Evolutionary conservation across 106 monocot species (phyloP).

Genomic region (Acanthochlamys bracteata): DNA sequence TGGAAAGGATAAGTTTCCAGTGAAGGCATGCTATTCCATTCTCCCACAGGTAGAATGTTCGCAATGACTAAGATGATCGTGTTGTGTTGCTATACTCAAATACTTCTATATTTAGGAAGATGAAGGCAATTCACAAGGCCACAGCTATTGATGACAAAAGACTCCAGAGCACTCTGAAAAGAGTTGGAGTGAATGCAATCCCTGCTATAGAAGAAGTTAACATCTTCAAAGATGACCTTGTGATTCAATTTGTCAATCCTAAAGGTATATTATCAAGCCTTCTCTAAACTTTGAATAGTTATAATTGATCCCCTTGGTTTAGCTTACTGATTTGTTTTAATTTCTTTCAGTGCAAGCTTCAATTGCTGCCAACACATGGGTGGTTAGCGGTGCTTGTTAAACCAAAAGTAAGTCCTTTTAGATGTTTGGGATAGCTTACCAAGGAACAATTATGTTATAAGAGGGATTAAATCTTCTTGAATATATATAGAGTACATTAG

Average conservation of each 20-base stretch:
- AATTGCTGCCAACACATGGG: slow-evolving; percentile 13
- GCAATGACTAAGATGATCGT: background rate
- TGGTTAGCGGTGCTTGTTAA: slow-evolving; percentile 12
- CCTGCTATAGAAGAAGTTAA: slow-evolving; percentile 17
- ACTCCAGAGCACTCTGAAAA: slow-evolving; percentile 14
- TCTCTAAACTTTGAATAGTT: background rate
- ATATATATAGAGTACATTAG: no score
- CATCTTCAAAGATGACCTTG: slow-evolving; percentile 15
- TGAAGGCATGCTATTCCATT: no score
- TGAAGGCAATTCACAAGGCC: slow-evolving; percentile 19
- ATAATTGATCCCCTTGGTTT: background rate
- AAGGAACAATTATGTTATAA: background rate
- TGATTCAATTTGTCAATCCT: slow-evolving; percentile 8
- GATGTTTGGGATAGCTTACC: background rate
- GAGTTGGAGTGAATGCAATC: slow-evolving; percentile 15
- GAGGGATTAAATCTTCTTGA: background rate
- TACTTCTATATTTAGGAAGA: slow-evolving; percentile 1
- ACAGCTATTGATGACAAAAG: slow-evolving; percentile 16
- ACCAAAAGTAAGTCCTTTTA: slow-evolving; percentile 8
- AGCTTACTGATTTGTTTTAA: background rate
- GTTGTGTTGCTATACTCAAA: background rate
- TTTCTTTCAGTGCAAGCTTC: slow-evolving; percentile 15
- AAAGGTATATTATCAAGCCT: slow-evolving; percentile 1
- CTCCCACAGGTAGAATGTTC: no score
- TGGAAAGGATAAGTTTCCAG: no score